phyloP scores from a whole-genome alignment of 371 early-diverging fungal species.

The Smittium mucronatum region DNA sequence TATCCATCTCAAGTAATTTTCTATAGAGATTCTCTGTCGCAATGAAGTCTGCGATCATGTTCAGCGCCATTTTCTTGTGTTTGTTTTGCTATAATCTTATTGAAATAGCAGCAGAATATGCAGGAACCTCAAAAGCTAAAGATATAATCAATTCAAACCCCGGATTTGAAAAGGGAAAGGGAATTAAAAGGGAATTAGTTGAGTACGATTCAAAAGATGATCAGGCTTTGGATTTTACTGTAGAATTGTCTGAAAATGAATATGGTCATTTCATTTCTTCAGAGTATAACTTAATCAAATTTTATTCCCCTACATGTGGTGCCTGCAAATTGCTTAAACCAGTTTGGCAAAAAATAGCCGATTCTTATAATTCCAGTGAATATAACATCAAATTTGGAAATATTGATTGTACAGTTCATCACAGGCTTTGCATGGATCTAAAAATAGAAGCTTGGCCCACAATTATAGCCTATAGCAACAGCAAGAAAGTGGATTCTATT shows the following conservation, averaged over 20 bases:
- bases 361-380: constrained; percentile 14
- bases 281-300: constrained; percentile 23
- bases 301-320: constrained; percentile 19
- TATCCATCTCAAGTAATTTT: no score
- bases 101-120: no score
- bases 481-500: neutral
- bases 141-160: no score
- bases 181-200: no score
- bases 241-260: neutral
- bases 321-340: constrained; percentile 27
- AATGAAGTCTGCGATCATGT: no score
- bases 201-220: no score
- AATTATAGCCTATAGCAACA: neutral
- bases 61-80: no score
- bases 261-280: neutral
- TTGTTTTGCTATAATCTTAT: no score
- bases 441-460: constrained; percentile 3
- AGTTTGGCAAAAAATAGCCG: constrained; percentile 24
- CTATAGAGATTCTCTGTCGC: no score
- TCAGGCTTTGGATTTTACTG: neutral
- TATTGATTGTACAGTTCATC: neutral
- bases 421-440: neutral
- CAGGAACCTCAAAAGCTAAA: no score
- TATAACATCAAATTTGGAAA: neutral
- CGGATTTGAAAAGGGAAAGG: no score